Base-by-base conservation (phyloP, 805 yeast species). In the Yarrowia osloensis region DNA sequence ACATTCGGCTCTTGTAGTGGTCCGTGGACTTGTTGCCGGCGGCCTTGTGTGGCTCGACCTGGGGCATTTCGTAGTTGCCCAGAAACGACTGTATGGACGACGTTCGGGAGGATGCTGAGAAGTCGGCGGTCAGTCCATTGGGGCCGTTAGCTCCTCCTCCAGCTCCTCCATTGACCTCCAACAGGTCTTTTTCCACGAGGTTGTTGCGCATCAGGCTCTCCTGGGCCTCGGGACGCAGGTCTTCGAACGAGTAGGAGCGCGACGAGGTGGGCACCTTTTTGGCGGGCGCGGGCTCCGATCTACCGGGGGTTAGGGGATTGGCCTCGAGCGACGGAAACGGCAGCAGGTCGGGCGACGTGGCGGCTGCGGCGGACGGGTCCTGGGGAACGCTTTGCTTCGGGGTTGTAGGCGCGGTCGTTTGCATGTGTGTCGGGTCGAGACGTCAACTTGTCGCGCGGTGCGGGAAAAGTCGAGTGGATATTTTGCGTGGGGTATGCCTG, bases 1-100 rank as follows among this genome's bases (percentile, higher is more conserved):
- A 79, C 77, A 93, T 81, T 39, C 82, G 79, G 6, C 80, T 71
- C 71, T 81, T 80, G 78, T 93, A 94, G 73, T 86, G 94, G 65
- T 85, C 85, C 44, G 81, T 81, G 2, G 89, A 82, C 71, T 84
- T 84, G 70, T 88, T 86, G 0, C 97, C 97, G 0, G 96, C 93
- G 74, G 91, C 97, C 54, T 71, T 72, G 63, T 70, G 73, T 29
- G 73, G 67, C n/a, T 67, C 61, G 24, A 52, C 46, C 40, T 65
- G 73, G n/a, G 73, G 71, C 62, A 70, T 70, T 47, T 72, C 72
- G 42, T 72, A 72, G 26, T 71, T 68, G 28, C 69, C 63, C 33
- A 73, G 37, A 26, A 73, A 61, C 21, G 71, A 67, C 11, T 50
- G 66, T 19, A 73, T 69, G 3, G 73, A 71, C 24, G 72, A 69